phyloP scores from a whole-genome alignment of 345 rosid genomes.

The Eucalyptus microcorys region DNA sequence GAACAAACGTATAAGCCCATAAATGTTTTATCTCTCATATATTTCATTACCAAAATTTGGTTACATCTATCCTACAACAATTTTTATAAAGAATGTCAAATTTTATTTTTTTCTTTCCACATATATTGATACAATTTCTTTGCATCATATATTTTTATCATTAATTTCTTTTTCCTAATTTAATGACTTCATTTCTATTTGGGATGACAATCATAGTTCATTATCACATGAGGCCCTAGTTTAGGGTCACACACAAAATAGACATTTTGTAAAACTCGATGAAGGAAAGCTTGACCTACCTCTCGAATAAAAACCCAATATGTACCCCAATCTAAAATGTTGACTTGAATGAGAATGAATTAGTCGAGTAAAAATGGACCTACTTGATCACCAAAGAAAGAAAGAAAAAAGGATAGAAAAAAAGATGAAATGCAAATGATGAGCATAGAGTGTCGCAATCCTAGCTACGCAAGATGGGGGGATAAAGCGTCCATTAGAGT shows the following conservation, averaged over 20 bases:
- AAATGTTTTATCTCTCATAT: neutral
- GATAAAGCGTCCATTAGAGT: fast-evolving
- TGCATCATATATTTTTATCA: neutral
- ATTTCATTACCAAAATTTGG: neutral
- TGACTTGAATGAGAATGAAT: neutral
- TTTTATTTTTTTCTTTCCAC: neutral
- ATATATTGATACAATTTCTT: no score
- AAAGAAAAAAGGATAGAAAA: fast-evolving
- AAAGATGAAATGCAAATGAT: neutral
- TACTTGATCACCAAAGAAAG: neutral
- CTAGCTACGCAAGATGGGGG: neutral
- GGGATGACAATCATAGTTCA: neutral
- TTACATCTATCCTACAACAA: neutral
- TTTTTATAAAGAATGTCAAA: neutral
- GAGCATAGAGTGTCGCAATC: neutral
- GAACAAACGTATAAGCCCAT: neutral
- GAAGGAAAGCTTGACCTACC: neutral
- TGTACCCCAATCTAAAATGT: neutral
- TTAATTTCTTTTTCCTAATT: neutral
- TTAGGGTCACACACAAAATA: neutral
- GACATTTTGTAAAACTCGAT: neutral
- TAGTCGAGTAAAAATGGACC: fast-evolving
- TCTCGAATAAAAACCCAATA: neutral
- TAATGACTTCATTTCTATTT: neutral
- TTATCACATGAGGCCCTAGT: neutral